Base-by-base conservation (phyloP, 1,284 basidiomycete genomes). In the Coniferiporia weirii region DNA sequence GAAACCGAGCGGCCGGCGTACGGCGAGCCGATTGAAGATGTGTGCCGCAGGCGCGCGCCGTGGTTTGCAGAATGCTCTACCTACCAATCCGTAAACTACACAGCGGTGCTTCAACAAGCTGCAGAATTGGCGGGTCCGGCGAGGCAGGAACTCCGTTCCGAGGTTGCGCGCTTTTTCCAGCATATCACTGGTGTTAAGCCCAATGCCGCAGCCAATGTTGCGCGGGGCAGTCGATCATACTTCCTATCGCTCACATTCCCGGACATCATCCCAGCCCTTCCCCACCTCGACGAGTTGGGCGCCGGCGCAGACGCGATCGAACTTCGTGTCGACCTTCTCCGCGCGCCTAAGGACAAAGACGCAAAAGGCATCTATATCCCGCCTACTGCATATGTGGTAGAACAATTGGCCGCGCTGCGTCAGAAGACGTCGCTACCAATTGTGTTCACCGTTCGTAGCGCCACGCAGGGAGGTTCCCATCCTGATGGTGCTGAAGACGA, bases 211-310 rank as follows among this genome's bases (percentile, higher is more conserved):
- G 75, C 81, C 0, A 84, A 84, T 65, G 72, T 92, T 13, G 73
- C 71, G 0, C 69, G 70, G n/a, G 84, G 81, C 10, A 75, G 76
- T 36, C 82, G 90, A 10, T 92, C 93, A 0, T 94, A 95, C 73
- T 98, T 98, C 82, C 78, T 99, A 43, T 90, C 89, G 8, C 77
- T 99, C 62, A 98, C 96, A 0, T 95, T 95, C 75, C 92, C 95
- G 0, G 91, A 97, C 70, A 70, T 98, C 64, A 84, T 80, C 0
- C 81, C 84, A 3, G 87, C 89, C 0, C 77, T 96, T 40, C 73
- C 79, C 10, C 72, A 85, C 45, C 81, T 98, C 54, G 82, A 88
- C 9, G 81, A 87, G 56, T 75, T 98, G 61, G 84, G 84, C 0
- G 78, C 82, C n/a, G 96, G 97, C 3, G 89, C 87, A 1, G 95